phyloP scores from a whole-genome alignment of 495 filamentous ascomycete genomes.

The Penicillium turbatum region DNA sequence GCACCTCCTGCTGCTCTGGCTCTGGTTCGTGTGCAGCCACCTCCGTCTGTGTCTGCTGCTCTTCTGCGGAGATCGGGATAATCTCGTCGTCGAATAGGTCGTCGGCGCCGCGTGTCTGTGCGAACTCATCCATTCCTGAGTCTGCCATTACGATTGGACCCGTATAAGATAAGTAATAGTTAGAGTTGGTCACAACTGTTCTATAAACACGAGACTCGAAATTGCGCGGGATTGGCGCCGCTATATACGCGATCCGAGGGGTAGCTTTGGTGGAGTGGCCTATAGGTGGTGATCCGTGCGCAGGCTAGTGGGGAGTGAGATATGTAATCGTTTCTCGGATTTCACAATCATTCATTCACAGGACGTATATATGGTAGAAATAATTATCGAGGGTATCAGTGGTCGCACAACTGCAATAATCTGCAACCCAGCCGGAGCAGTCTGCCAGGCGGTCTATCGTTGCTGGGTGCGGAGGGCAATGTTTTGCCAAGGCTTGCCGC shows the following conservation, averaged over 20 bases:
- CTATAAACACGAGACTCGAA: background rate
- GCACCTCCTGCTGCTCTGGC: slow-evolving; percentile 6
- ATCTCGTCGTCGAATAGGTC: slow-evolving; percentile 73
- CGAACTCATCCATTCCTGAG: slow-evolving; percentile 47
- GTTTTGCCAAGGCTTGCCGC: slow-evolving; percentile 9
- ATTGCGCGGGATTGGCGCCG: slow-evolving; percentile 1
- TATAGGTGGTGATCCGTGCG: slow-evolving; percentile 22
- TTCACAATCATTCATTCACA: background rate
- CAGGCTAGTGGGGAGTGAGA: slow-evolving; percentile 1
- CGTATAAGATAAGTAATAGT: background rate
- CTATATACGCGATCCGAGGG: slow-evolving; percentile 16
- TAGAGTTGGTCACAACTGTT: background rate
- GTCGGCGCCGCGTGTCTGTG: slow-evolving; percentile 62
- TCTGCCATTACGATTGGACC: slow-evolving; percentile 21
- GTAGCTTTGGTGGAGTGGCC: slow-evolving; percentile 22
- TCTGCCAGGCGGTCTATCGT: slow-evolving; percentile 4
- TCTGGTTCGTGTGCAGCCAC: slow-evolving; percentile 14
- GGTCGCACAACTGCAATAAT: background rate
- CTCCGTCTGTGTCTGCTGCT: slow-evolving; percentile 30
- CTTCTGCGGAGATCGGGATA: slow-evolving; percentile 50
- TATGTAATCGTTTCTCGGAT: background rate
- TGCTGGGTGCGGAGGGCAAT: background rate
- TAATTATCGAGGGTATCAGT: background rate
- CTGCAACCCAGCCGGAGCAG: background rate
- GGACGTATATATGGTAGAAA: background rate